These are phyloP conservation scores for Dionaea muscipula DNA, from an alignment of 179 eudicot species.

Conservation along the genomic window DNA sequence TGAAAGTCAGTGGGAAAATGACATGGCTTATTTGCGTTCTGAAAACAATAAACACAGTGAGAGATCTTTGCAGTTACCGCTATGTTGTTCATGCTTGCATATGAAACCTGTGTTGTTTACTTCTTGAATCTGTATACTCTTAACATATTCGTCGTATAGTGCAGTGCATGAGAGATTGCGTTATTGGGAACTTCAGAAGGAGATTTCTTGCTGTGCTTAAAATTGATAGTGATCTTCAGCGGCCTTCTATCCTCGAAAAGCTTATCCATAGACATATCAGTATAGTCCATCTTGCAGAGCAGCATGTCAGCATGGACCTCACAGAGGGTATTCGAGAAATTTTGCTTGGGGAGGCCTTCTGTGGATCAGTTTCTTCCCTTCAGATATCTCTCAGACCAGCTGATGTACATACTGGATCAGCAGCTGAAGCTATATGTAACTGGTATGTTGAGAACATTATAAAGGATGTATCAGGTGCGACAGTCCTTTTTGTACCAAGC, in stretches of 20 bases:
- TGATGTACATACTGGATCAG: conserved; percentile 66
- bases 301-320: conserved; percentile 96
- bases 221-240: conserved; percentile 86
- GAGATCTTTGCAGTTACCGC: no score
- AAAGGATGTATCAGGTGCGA: conserved; percentile 74
- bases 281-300: conserved; percentile 85
- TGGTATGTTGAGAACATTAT: conserved; percentile 87
- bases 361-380: conserved; percentile 79
- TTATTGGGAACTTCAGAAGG: conserved; percentile 87
- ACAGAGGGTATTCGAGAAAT: conserved; percentile 90
- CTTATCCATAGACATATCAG: conserved; percentile 68
- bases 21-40: no score
- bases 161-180: conserved; percentile 99
- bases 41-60: background rate
- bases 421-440: conserved; percentile 75
- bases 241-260: conserved; percentile 80
- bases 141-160: conserved; percentile 8
- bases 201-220: conserved; percentile 70
- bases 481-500: conserved; percentile 61
- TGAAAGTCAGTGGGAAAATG: no score
- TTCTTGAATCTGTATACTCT: no score
- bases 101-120: no score
- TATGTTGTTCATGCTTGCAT: background rate
- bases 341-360: conserved; percentile 64
- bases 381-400: conserved; percentile 68